Conservation (phyloP, 2,329 filamentous ascomycete genomes). For the Penicillium italicum region DNA sequence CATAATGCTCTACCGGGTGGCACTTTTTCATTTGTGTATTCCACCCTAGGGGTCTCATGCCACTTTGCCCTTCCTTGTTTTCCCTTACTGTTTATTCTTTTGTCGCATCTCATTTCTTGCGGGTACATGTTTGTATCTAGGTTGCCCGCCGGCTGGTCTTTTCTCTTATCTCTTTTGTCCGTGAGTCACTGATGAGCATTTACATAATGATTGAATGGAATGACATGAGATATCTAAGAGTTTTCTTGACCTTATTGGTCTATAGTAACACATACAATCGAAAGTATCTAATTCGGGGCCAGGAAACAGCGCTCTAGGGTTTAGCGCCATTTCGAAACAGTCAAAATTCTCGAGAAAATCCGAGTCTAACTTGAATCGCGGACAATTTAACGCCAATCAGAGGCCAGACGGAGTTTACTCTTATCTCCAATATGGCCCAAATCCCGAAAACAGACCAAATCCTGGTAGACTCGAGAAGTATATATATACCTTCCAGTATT, state of each 20-base stretch:
- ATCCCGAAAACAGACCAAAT: too few relatives aligned
- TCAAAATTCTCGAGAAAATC: too few relatives aligned
- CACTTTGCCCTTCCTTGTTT: background rate
- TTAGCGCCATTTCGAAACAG: too few relatives aligned
- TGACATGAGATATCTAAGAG: constrained; percentile 3
- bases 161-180: constrained; percentile 6
- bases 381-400: too few relatives aligned
- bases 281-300: background rate
- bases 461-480: too few relatives aligned
- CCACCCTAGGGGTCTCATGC: background rate
- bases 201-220: constrained; percentile 11
- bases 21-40: background rate
- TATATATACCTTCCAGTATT: too few relatives aligned
- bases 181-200: background rate
- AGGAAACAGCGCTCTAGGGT: too few relatives aligned
- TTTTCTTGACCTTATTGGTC: background rate
- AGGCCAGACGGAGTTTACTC: too few relatives aligned
- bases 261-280: background rate
- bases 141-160: background rate
- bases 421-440: too few relatives aligned
- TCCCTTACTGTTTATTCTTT: background rate
- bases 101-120: background rate
- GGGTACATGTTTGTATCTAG: constrained; percentile 1
- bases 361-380: too few relatives aligned
- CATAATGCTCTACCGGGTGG: constrained; percentile 1